Base-by-base conservation (phyloP, 2,329 filamentous ascomycete genomes). In the Lasiodiplodia citricola region DNA sequence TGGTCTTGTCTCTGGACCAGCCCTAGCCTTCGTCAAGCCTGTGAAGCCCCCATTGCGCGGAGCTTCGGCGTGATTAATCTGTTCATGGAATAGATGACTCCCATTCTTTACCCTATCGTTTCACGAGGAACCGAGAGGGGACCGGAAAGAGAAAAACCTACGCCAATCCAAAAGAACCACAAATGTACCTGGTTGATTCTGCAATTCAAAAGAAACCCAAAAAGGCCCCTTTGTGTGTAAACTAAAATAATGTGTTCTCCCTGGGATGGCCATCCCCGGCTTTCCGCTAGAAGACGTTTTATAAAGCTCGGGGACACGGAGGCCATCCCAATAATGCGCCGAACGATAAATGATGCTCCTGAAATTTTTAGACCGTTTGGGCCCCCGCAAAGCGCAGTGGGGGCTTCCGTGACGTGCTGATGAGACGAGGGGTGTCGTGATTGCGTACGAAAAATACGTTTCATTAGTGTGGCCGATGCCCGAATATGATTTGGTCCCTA, bases 161-260 rank as follows among this genome's bases (percentile, higher is more conserved):
- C 6, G 51, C 63, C 60, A 52, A 14, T 38, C 16, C 23, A 67
- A 66, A 37, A 52, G 38, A 52, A 52, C 44, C 44, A 52, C 38
- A 51, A 64, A 54, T 63, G 58, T 71, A 72, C 71, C 70, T 72
- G 69, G 63, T 72, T 71, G 70, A 70, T 71, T 72, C 69, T 72
- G 67, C 70, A 52, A 38, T 38, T 35, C 47, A n/a, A 16, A 51
- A 52, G 60, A 64, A 52, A 23, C 60, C 60, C 7, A 47, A 47
- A 21, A 4, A 38, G 28, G 60, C 14, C 47, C 25, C 47, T 64
- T 64, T 52, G 25, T 38, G 31, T 64, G 28, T 28, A 28, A 64
- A 64, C 60, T 64, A 64, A 52, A 64, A 64, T 41, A 64, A 52
- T 7, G n/a, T 38, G 31, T 52, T 52, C 21, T 35, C 47, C 47